phyloP scores from a whole-genome alignment of 345 rosid genomes.

The Salix suchowensis region DNA sequence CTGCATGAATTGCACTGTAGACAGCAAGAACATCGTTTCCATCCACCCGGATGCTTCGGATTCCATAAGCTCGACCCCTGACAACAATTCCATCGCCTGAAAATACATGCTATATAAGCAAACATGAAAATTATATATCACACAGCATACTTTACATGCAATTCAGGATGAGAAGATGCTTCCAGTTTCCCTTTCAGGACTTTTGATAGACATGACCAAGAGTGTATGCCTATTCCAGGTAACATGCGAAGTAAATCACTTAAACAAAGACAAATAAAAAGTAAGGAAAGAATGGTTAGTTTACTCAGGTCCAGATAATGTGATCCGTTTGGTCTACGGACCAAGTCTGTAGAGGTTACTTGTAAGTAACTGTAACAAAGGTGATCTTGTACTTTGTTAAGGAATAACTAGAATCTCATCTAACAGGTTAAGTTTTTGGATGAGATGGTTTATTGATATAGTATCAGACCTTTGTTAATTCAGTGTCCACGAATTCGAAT shows the following conservation, averaged over 20 bases:
- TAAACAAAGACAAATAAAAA: background rate
- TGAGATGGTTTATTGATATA: too few relatives aligned
- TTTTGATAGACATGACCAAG: background rate
- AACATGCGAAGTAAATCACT: background rate
- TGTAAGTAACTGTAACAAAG: background rate
- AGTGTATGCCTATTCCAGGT: background rate
- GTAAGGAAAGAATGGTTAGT: background rate
- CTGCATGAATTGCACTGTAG: conserved; percentile 65
- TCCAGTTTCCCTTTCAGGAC: background rate
- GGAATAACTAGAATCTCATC: too few relatives aligned
- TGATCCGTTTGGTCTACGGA: background rate
- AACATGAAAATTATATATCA: background rate
- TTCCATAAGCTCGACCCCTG: conserved; percentile 80
- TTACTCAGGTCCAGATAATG: background rate
- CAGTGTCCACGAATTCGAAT: too few relatives aligned
- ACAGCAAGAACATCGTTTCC: conserved; percentile 92
- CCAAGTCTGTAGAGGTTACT: background rate
- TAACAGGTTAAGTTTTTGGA: too few relatives aligned
- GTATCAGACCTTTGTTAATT: too few relatives aligned
- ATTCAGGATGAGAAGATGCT: background rate
- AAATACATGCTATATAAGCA: background rate
- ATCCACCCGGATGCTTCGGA: conserved; percentile 80
- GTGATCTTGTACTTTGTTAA: background rate
- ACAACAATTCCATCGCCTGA: conserved; percentile 84
- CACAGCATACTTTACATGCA: background rate